Base-by-base conservation (phyloP, 2,329 filamentous ascomycete species). In the Penicillium occitanis region DNA sequence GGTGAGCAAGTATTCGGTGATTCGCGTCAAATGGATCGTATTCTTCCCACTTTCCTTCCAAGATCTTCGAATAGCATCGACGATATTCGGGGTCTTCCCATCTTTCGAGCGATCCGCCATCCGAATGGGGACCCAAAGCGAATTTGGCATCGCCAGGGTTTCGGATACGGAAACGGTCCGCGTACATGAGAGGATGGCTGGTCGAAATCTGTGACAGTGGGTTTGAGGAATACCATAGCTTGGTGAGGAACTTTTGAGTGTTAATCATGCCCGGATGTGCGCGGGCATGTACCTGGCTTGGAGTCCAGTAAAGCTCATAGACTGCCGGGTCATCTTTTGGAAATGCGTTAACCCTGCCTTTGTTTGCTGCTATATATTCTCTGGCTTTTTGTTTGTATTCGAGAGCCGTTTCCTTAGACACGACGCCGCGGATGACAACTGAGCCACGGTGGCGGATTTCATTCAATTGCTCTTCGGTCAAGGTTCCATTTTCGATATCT, bases 11-110 rank as follows among this genome's bases (percentile, higher is more conserved):
- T 0, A 94, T 82, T 3, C 93, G 86, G 6, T 86, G 85, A 69
- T 86, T 87, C 0, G 88, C 88, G 72, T 97, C 92, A 87, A 90
- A 97, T 0, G 92, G 87, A 72, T 97, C 91, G 73, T 92, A 93
- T 2, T 84, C 76, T 69, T 96, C 91, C 92, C 93, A 97, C 0
- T 83, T 77, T 0, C 93, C 94, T 22, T 85, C 78, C 65, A 92
- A 90, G 8, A 97, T 85, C 22, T 84, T 79, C 67, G 90, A 85
- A 76, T 96, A 97, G 2, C 93, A 90, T 2, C 83, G 79, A 0
- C 88, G 87, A 70, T 93, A 93, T 0, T 90, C 90, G 0, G 85
- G 78, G 35, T 81, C 81, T 74, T 92, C 90, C 90, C 91, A 93
- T 2, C 90, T 84, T 77, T 93, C 90, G 1, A 91, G 85, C 62